Conservation (phyloP, 208 protist genomes). For the Blechomonas ayalai region DNA sequence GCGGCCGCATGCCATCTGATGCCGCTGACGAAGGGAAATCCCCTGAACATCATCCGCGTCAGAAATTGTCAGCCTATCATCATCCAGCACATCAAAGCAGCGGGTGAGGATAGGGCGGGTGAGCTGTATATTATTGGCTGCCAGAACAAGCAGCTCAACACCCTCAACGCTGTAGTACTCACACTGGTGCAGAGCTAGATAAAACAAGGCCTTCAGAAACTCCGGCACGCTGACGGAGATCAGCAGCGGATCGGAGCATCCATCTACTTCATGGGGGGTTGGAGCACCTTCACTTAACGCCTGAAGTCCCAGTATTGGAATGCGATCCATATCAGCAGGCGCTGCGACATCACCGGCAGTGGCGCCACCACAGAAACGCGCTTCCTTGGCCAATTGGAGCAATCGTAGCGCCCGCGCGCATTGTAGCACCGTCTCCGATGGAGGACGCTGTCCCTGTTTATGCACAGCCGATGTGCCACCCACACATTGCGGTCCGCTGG, state of each 20-base stretch:
- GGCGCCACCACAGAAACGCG: constrained; percentile 21
- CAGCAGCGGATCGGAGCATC: constrained; percentile 25
- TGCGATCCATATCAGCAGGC: not conserved
- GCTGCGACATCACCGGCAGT: constrained; percentile 5
- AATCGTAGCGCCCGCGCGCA: constrained; percentile 45
- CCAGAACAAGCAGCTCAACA: constrained; percentile 57
- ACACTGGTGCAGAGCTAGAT: constrained; percentile 44
- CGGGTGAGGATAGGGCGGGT: constrained; percentile 48
- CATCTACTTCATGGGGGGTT: not conserved
- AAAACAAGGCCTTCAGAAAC: constrained; percentile 57
- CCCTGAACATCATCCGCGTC: constrained; percentile 20
- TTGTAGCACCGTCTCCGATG: constrained; percentile 31
- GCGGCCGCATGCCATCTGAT: constrained; percentile 65
- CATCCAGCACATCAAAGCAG: constrained; percentile 73
- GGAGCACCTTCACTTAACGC: constrained; percentile 6
- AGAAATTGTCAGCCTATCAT: constrained; percentile 47
- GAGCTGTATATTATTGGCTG: constrained; percentile 62
- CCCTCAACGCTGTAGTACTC: constrained; percentile 67
- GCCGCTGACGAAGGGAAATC: constrained; percentile 37
- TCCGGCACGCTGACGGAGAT: constrained; percentile 13
- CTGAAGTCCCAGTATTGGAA: not conserved
- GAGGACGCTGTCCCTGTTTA: no score
- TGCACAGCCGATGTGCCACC: no score
- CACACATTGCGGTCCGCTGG: no score
- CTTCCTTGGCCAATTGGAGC: constrained; percentile 56